Evolutionary conservation across 2,329 filamentous ascomycete genomes (phyloP), one percentile per base, ranked within the genome.

Genomic region (Volutella citrinella): DNA sequence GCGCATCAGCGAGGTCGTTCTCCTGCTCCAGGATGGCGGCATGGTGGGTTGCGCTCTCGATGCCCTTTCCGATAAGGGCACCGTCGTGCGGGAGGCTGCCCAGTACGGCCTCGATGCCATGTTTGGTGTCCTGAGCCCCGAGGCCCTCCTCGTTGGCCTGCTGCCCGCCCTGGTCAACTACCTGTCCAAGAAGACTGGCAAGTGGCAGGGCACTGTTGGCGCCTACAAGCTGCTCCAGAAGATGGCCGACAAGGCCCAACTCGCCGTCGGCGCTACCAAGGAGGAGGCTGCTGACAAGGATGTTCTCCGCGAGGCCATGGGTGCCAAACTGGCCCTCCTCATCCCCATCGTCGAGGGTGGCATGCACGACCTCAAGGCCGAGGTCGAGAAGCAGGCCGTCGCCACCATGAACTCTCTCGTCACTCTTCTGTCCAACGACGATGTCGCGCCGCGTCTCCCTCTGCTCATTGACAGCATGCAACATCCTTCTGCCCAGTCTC

Each of bases 131-230:
- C 69, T 98, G 44, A 82, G 78, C 56, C 69, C 88, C 36, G 93
- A 97, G 69, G 82, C 87, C 30, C 78, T 95, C 55, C 84, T 95
- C 32, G 77, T 80, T 44, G 90, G 86, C 14, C 75, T 98, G 25
- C 70, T 98, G 32, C 89, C 93, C 4, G 75, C 79, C 12, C 69
- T 98, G 24, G 66, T 72, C 43, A 65, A 74, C 32, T 97, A 97
- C 60, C 73, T 98, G 19, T 72, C 73, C 57, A 94, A 88, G 66
- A 80, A 79, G 56, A 85, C 88, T 12, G 90, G 87, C 48, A 98
- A 98, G 68, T 98, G 93, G 93, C 93, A 98, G 67, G 93, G 93
- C 41, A 87, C 87, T 12, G 87, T 96, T 33, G 90, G 85, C 41
- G 93, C 87, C 27, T 84, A 84, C 57, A 81, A 84, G 61, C 64